These are phyloP conservation scores for Penicilliopsis zonata DNA, from an alignment of 495 filamentous ascomycete genomes.

Conservation along the genomic window DNA sequence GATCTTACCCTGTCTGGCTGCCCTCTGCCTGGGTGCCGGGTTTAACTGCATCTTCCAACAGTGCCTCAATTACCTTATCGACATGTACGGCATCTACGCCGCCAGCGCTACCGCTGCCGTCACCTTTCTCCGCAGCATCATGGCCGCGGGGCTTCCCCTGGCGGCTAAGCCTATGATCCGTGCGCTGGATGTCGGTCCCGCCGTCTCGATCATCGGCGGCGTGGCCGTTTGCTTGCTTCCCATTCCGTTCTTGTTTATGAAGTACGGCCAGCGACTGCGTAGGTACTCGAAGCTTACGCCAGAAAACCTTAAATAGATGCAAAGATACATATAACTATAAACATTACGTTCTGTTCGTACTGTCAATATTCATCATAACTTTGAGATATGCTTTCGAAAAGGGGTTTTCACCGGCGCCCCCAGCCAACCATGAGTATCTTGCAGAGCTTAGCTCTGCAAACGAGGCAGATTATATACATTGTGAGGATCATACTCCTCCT, in stretches of 20 bases:
- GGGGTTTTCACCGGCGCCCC: too few species aligned
- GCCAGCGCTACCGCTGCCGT: constrained; percentile 60
- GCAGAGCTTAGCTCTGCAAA: too few species aligned
- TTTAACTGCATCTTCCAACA: constrained; percentile 50
- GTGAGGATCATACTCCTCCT: too few species aligned
- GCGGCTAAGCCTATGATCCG: constrained; percentile 53
- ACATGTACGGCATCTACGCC: constrained; percentile 40
- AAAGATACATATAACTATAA: too few species aligned
- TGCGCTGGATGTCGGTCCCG: constrained; percentile 53
- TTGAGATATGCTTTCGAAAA: too few species aligned
- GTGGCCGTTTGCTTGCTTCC: constrained; percentile 39
- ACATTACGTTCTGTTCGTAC: too few species aligned
- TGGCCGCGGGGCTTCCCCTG: constrained; percentile 55
- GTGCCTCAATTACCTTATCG: constrained; percentile 44
- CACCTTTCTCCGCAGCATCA: constrained; percentile 52
- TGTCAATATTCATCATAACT: too few species aligned
- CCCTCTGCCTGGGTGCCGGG: constrained; percentile 45
- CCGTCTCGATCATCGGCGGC: constrained; percentile 43
- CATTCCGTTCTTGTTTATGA: constrained; percentile 42
- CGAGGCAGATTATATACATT: too few species aligned
- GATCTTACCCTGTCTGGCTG: constrained; percentile 48
- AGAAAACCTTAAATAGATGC: too few species aligned
- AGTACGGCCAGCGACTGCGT: constrained; percentile 35
- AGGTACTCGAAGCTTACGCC: too few species aligned
- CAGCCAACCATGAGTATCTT: too few species aligned